Evolutionary conservation across 441 rosid genomes (phyloP).

Genomic region (Lepidium campestre): DNA sequence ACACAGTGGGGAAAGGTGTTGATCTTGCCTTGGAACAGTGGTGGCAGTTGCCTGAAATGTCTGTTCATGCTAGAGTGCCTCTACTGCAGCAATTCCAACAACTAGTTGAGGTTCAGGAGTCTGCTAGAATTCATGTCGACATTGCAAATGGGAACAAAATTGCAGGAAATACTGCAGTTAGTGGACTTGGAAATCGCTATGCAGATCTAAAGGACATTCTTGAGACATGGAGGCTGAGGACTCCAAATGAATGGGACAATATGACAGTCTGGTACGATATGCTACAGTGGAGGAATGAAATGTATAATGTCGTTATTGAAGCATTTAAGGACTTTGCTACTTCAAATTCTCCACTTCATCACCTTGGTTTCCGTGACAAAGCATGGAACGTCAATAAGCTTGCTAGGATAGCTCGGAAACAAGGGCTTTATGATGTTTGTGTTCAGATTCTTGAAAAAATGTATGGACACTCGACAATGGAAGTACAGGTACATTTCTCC

Average conservation of each 20-base stretch:
- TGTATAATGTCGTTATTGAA: constrained; percentile 90
- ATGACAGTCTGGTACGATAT: constrained; percentile 98
- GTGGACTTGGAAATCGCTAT: constrained; percentile 33
- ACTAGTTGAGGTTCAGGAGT: constrained; percentile 98
- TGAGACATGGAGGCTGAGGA: constrained; percentile 97
- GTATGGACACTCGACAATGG: constrained; percentile 99
- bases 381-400: constrained; percentile 99
- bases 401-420: constrained; percentile 95
- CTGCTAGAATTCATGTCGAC: constrained; percentile 83
- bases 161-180: constrained; percentile 37
- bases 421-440: constrained; percentile 96
- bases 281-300: constrained; percentile 99
- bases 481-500: constrained; percentile 74
- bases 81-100: constrained; percentile 98
- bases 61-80: constrained; percentile 94
- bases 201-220: constrained; percentile 87
- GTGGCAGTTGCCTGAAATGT: constrained; percentile 99
- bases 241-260: constrained; percentile 98
- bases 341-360: constrained; percentile 85
- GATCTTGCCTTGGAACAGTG: constrained; percentile 97
- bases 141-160: constrained; percentile 88
- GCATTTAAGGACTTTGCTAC: constrained; percentile 82
- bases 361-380: constrained; percentile 97
- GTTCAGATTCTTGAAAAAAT: constrained; percentile 88
- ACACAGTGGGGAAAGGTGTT: constrained; percentile 84